Percentiles rank a stretch among this genome's conserved stretches.
These are phyloP conservation scores for Pestalotiopsis fici DNA, from an alignment of 2,329 filamentous ascomycete genomes.

Conservation along the genomic window DNA sequence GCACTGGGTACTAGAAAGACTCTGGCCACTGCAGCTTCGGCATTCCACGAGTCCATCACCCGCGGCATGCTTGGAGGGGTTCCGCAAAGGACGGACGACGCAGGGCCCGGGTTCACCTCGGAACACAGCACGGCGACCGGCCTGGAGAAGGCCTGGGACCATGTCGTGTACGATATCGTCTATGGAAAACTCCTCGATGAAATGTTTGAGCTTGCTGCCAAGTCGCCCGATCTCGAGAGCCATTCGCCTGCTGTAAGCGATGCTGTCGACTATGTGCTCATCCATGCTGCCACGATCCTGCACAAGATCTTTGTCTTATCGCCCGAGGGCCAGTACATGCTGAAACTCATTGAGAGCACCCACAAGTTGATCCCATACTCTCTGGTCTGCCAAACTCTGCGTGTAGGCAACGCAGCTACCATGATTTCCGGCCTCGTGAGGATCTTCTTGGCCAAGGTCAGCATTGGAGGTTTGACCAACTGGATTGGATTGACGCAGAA, in stretches of 20 bases:
- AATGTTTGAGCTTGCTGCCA: conserved; percentile 60
- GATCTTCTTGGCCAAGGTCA: conserved; percentile 76
- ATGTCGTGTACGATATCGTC: conserved; percentile 65
- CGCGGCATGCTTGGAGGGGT: conserved; percentile 68
- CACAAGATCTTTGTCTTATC: conserved; percentile 74
- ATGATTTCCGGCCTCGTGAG: conserved; percentile 79
- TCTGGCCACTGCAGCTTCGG: conserved; percentile 70
- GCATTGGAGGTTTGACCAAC: conserved; percentile 73
- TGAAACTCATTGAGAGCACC: conserved; percentile 70
- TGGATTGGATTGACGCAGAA: conserved; percentile 75
- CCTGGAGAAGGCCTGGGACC: conserved; percentile 65
- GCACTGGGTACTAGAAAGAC: conserved; percentile 74
- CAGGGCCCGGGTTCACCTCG: background rate
- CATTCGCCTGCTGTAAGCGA: conserved; percentile 64
- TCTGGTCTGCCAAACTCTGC: conserved; percentile 71
- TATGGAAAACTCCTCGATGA: conserved; percentile 69
- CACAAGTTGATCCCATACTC: conserved; percentile 73
- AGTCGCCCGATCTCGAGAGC: conserved; percentile 63
- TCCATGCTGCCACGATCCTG: conserved; percentile 70
- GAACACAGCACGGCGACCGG: conserved; percentile 54
- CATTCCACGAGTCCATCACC: conserved; percentile 68
- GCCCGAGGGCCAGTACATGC: conserved; percentile 72
- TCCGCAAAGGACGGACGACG: conserved; percentile 17
- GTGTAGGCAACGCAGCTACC: conserved; percentile 75
- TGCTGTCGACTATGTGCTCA: conserved; percentile 57